phyloP scores from a whole-genome alignment of 169 alveolate species.

The Plasmodium gonderi region DNA sequence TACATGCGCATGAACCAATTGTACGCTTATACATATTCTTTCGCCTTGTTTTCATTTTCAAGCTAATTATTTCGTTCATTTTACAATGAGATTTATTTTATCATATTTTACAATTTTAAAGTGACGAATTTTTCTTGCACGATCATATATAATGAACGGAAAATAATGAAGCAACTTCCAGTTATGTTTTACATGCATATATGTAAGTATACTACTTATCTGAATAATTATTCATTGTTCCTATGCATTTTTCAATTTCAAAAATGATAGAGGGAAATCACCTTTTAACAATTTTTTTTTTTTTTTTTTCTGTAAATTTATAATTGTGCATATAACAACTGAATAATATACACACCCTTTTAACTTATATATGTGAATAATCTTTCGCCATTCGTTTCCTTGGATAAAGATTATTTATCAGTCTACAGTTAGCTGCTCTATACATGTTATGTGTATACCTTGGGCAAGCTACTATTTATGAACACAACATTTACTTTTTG shows the following conservation, averaged over 20 bases:
- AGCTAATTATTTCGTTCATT: not conserved
- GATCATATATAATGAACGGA: not conserved
- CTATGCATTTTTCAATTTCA: not conserved
- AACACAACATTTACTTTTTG: conserved; percentile 7
- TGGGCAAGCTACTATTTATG: too few species aligned
- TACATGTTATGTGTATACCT: too few species aligned
- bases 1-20: not conserved
- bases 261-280: not conserved
- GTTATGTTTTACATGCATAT: not conserved
- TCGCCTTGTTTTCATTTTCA: not conserved
- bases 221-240: not conserved
- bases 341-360: not conserved
- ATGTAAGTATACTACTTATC: conserved; percentile 5
- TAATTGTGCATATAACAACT: not conserved
- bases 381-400: not conserved
- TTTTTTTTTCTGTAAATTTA: not conserved
- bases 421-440: not conserved
- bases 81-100: not conserved
- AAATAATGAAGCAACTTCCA: not conserved
- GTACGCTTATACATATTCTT: not conserved
- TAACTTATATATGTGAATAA: not conserved
- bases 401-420: not conserved
- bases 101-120: not conserved
- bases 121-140: not conserved
- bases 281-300: not conserved